A percentile compares a stretch with the other conserved stretches of the same genome.
Conservation (phyloP, 2,329 filamentous ascomycete genomes). For the Clarireedia paspali region DNA sequence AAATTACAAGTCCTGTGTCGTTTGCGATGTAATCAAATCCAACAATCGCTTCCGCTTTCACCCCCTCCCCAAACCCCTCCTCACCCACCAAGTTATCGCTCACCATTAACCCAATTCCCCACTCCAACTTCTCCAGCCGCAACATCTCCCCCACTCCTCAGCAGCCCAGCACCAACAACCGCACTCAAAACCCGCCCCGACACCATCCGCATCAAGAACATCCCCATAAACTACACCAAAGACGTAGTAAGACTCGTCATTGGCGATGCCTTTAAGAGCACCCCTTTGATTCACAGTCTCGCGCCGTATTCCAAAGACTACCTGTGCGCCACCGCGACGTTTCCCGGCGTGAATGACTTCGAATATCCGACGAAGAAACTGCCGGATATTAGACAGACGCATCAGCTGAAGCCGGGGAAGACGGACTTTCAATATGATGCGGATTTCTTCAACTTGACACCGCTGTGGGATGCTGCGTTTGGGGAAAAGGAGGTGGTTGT, state of each 20-base stretch:
- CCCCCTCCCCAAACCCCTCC: background rate
- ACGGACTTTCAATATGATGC: background rate
- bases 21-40: background rate
- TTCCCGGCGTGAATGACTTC: background rate
- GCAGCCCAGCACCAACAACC: background rate
- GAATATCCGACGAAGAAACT: background rate
- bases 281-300: background rate
- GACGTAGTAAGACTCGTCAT: background rate
- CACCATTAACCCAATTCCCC: background rate
- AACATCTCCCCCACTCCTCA: background rate
- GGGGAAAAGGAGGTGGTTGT: background rate
- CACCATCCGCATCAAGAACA: conserved; percentile 4
- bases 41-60: background rate
- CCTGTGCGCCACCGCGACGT: conserved; percentile 1
- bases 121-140: too few species aligned
- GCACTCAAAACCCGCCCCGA: conserved; percentile 1
- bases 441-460: background rate
- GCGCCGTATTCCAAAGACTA: background rate
- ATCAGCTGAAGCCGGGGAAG: background rate
- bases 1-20: background rate
- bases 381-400: background rate
- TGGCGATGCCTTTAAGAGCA: background rate
- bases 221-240: background rate
- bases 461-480: background rate
- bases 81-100: background rate